Conservation (phyloP, 2,329 filamentous ascomycete genomes). For the Claviceps pazoutovae region DNA sequence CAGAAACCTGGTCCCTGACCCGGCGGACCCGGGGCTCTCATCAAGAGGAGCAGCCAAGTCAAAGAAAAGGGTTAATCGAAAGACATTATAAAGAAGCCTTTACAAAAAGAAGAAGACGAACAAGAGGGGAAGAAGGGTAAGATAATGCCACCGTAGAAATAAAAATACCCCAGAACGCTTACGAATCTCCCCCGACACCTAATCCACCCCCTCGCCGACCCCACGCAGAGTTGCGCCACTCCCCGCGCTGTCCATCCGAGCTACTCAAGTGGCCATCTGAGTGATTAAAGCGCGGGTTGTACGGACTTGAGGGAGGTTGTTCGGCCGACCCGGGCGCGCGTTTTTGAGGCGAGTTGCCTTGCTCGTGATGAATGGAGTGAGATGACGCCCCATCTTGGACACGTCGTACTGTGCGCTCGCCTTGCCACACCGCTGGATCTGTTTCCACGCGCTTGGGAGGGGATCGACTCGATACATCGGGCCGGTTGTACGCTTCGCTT, state of each 20-base stretch:
- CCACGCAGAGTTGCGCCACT: conserved; percentile 46
- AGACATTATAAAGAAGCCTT: no score
- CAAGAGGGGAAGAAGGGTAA: not conserved
- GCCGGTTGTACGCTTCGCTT: conserved; percentile 41
- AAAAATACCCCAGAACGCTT: not conserved
- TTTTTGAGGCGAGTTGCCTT: conserved; percentile 35
- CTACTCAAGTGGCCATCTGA: conserved; percentile 27
- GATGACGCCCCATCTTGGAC: conserved; percentile 45
- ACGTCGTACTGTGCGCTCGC: conserved; percentile 71
- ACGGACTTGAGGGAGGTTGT: conserved; percentile 25
- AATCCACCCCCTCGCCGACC: conserved; percentile 35
- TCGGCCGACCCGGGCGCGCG: conserved; percentile 32
- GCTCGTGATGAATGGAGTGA: conserved; percentile 20
- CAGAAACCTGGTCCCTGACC: no score
- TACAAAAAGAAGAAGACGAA: not conserved
- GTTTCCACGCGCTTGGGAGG: conserved; percentile 60
- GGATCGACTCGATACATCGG: conserved; percentile 41
- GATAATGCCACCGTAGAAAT: not conserved
- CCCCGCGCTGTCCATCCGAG: conserved; percentile 31
- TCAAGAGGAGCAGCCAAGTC: not conserved
- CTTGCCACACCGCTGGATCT: conserved; percentile 73
- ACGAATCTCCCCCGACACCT: conserved; percentile 33
- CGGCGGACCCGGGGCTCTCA: no score
- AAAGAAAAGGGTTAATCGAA: not conserved
- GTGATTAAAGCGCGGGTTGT: conserved; percentile 29